Conservation (phyloP, 1,284 basidiomycete species). For the Pyrrhoderma lamaoense region DNA sequence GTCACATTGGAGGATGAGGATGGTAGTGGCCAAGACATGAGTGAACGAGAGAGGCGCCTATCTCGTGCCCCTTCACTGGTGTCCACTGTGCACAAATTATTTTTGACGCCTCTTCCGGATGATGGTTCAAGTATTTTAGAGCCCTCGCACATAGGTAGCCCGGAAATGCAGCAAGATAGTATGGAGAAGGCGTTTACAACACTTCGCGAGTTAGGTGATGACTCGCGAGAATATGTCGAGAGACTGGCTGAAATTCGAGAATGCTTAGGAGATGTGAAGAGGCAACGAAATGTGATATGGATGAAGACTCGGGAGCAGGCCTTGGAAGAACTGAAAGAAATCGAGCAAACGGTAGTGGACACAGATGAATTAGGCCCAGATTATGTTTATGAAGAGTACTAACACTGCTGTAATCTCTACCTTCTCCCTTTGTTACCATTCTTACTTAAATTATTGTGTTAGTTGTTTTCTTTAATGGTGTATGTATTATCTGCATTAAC, state of each 20-base stretch:
- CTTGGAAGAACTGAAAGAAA: slow-evolving; percentile 62
- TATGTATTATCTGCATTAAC: neutral
- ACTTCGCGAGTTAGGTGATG: slow-evolving; percentile 70
- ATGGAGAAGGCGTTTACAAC: slow-evolving; percentile 65
- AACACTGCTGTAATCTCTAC: neutral
- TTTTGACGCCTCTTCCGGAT: slow-evolving; percentile 45
- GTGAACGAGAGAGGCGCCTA: slow-evolving; percentile 43
- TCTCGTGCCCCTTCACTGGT: slow-evolving; percentile 58
- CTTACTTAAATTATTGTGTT: too few relatives aligned
- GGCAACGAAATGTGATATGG: slow-evolving; percentile 67
- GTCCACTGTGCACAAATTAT: slow-evolving; percentile 57
- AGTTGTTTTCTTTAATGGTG: neutral
- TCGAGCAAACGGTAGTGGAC: slow-evolving; percentile 10
- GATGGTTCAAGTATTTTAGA: slow-evolving; percentile 35
- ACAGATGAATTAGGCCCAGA: slow-evolving; percentile 14
- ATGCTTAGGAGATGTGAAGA: slow-evolving; percentile 59
- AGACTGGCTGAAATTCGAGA: slow-evolving; percentile 73
- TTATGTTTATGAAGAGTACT: slow-evolving; percentile 23
- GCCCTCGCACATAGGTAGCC: slow-evolving; percentile 52
- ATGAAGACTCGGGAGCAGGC: slow-evolving; percentile 63
- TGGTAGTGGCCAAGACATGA: slow-evolving; percentile 45
- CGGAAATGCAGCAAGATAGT: slow-evolving; percentile 56
- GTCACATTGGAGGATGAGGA: slow-evolving; percentile 59
- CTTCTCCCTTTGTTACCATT: too few relatives aligned
- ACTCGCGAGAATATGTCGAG: slow-evolving; percentile 74